Evolutionary conservation across 495 filamentous ascomycete genomes (phyloP), one percentile per base, ranked within the genome.

Genomic region (Pseudevernia furfuracea): DNA sequence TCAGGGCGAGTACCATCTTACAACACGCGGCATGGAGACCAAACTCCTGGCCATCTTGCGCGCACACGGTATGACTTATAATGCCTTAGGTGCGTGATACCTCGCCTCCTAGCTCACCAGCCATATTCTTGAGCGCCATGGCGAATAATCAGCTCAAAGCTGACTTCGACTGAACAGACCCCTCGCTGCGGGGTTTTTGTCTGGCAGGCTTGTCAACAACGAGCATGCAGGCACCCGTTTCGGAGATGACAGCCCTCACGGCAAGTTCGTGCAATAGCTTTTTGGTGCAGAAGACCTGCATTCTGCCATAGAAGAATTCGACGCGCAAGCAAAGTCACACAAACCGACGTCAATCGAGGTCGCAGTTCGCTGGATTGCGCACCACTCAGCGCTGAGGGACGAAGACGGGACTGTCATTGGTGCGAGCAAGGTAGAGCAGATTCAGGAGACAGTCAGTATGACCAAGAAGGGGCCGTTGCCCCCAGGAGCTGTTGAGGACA

Each of bases 21-120:
- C 79, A 4, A 69, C 69, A 10, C 76, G 78, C 11, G 70, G 71
- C 34, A 67, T 66, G 12, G 83, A 85, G 66, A 68, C 69, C 10
- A 73, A 78, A 52, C 71, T 85, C n/a, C 73, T 85, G 39, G 81
- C 83, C 14, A 76, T 79, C 44, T 68, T 86, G 32, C 72, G 81
- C 21, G 67, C 82, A 55, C 77, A 84, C 70, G 76, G 74, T 6
- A 81, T 85, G 23, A 73, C 77, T 2, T 81, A 80, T 65, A 79
- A 82, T 66, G 76, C 75, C 32, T 84, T 75, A 77, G 70, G 43
- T 67, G 37, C 15, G 58, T 46, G 43, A 57, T 32, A n/a, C n/a
- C n/a, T n/a, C n/a, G n/a, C n/a, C n/a, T n/a, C n/a, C n/a, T n/a
- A n/a, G n/a, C n/a, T n/a, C n/a, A n/a, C n/a, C n/a, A n/a, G n/a